phyloP scores from a whole-genome alignment of 2,329 filamentous ascomycete species.

The Trichoderma polysporum region DNA sequence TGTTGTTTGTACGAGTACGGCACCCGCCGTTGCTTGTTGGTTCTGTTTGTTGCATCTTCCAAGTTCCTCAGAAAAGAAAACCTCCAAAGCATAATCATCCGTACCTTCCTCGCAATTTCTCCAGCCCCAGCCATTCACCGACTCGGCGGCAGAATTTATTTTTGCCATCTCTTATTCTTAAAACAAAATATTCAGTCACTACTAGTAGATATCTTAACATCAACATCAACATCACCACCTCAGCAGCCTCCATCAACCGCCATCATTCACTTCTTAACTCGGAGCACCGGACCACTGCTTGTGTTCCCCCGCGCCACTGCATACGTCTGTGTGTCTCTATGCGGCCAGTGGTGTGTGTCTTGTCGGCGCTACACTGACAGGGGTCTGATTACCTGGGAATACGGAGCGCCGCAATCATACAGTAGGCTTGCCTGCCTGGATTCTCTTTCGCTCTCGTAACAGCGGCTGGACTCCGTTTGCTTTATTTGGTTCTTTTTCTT shows the following conservation, averaged over 20 bases:
- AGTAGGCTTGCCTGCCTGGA: no score
- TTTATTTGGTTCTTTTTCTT: not conserved
- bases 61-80: not conserved
- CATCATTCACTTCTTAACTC: not conserved
- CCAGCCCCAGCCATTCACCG: not conserved
- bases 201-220: no score
- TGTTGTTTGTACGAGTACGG: not conserved
- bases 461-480: constrained; percentile 8
- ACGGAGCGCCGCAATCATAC: not conserved
- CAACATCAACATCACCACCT: not conserved
- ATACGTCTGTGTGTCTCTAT: constrained; percentile 3
- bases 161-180: not conserved
- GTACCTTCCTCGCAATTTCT: not conserved
- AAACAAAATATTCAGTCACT: not conserved
- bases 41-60: not conserved
- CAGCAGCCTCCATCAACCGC: not conserved
- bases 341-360: not conserved
- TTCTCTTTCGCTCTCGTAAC: not conserved
- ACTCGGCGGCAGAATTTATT: not conserved
- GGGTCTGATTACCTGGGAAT: constrained; percentile 11
- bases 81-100: not conserved
- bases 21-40: not conserved
- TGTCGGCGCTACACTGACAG: constrained; percentile 4
- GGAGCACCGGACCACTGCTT: not conserved
- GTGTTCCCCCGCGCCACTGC: constrained; percentile 12